Evolutionary conservation across 306 rosid species (phyloP), one percentile per base, ranked within the genome.

Genomic region (Begonia peltatifolia): DNA sequence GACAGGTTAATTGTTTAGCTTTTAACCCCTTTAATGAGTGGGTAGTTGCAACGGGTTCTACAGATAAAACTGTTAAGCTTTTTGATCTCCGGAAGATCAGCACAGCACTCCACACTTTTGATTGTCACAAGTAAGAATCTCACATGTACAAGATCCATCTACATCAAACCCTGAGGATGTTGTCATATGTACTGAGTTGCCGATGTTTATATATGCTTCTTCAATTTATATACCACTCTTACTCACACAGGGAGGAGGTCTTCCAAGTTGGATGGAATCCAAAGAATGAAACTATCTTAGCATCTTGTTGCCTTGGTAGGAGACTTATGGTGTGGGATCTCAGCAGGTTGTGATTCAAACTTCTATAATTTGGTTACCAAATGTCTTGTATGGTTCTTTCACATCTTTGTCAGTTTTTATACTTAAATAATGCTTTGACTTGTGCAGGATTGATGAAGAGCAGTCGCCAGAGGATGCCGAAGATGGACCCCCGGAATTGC

Each of bases 251-350:
- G 83, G 94, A 87, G 72, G 96, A 84, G 69, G 94, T 87, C 65
- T 87, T 87, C 75, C 96, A 87, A 74, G 96, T 87, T 30, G 92
- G 92, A 46, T 87, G 94, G 96, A 81, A 84, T 60, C 94, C 96
- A 4, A 87, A 87, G 63, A 76, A 87, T 64, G 96, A 87, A 76
- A 84, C 94, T 9, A 79, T 87, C 58, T 76, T 87, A 68, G 94
- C 96, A 57, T 87, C 96, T 59, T 87, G 94, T 68, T 84, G 94
- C 68, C 88, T 86, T 56, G 99, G 96, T 44, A 69, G 96, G 81
- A 83, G 99, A 59, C 99, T 92, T 54, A 92, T 92, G 99, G 96
- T 92, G 71, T 92, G 99, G 99, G 94, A 92, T 76, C 96, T 83
- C 55, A 92, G 99, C 94, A 92, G 99, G 99, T 92, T 81, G 22